Base-by-base conservation (phyloP, 495 filamentous ascomycete species). In the Tuber magnatum region DNA sequence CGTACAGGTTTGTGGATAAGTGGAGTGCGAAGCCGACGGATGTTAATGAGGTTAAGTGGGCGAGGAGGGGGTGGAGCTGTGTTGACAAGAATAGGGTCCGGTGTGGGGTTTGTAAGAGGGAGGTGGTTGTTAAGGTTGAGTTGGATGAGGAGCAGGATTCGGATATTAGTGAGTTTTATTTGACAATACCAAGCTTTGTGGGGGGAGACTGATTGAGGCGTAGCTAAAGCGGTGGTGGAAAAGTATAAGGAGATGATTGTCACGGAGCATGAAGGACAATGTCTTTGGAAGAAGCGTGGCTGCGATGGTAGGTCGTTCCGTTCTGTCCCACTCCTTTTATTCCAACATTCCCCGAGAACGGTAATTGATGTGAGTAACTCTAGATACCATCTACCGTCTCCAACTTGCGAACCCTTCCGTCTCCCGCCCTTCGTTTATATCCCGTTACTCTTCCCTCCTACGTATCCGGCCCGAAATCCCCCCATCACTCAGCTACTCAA, bases 41-140 rank as follows among this genome's bases (percentile, higher is more conserved):
- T 48, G 91, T 98, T 77, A 94, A 89, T 81, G 95, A 98, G 84
- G 92, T 97, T 9, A 90, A 92, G 83, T 99, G 96, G 96, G 94
- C 94, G 10, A 97, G 94, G 86, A 87, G 92, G 43, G 95, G 95
- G 3, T 99, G 95, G 95, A 87, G 89, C 3, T 97, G 94, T 82
- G 88, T 91, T 35, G 92, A 91, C 78, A 89, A 89, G 78, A 92
- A 95, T 83, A 89, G 90, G 18, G 94, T 98, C 51, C 88, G 88
- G 39, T 99, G 95, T 83, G 89, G 89, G 43, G 89, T 94, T 7
- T 98, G 95, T 82, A 90, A 90, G 76, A 88, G 89, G 75, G 92
- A 95, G 78, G 86, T 97, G 39, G 88, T 93, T 4, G 91, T 99
- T 40, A 92, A 90, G 82, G 85, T 96, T 24, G 93, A 92, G 70